Percentiles rank a stretch among this genome's conserved stretches.
phyloP scores from a whole-genome alignment of 192 early-diverging fungal species.

The Backusella psychrophila region DNA sequence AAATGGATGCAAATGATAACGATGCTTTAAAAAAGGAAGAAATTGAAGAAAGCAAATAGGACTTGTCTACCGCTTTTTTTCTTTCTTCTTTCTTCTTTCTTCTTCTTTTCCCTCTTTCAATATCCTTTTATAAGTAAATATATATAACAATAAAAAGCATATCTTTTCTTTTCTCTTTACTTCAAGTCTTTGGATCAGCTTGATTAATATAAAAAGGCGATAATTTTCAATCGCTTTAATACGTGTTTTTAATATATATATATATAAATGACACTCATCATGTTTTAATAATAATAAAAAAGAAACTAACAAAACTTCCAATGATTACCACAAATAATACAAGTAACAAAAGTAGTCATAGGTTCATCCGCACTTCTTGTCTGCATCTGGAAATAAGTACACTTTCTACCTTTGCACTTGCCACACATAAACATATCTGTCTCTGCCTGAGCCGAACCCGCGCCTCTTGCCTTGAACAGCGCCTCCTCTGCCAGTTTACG shows the following conservation, averaged over 20 bases:
- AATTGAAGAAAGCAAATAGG: neutral
- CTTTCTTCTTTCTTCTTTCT: too few relatives aligned
- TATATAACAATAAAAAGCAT: too few relatives aligned
- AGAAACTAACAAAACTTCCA: slow-evolving; percentile 61
- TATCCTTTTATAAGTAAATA: neutral
- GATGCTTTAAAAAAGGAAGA: neutral
- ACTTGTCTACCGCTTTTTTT: too few relatives aligned
- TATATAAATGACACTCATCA: neutral
- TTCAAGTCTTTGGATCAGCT: too few relatives aligned
- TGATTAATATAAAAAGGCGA: too few relatives aligned
- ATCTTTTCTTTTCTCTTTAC: too few relatives aligned
- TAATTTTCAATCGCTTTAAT: too few relatives aligned
- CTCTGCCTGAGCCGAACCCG: slow-evolving; percentile 68
- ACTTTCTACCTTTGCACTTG: slow-evolving; percentile 84
- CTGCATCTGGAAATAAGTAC: slow-evolving; percentile 82
- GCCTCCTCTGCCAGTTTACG: slow-evolving; percentile 68
- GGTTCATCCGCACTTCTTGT: slow-evolving; percentile 98
- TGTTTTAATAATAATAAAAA: neutral
- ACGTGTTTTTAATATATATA: neutral
- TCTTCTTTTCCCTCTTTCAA: neutral
- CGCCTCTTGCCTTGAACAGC: slow-evolving; percentile 76
- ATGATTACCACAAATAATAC: slow-evolving; percentile 76
- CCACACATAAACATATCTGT: slow-evolving; percentile 95
- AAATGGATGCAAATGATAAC: slow-evolving; percentile 39
- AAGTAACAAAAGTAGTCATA: slow-evolving; percentile 97